Base-by-base conservation (phyloP, 2,329 filamentous ascomycete species). In the Penicillium sp. region DNA sequence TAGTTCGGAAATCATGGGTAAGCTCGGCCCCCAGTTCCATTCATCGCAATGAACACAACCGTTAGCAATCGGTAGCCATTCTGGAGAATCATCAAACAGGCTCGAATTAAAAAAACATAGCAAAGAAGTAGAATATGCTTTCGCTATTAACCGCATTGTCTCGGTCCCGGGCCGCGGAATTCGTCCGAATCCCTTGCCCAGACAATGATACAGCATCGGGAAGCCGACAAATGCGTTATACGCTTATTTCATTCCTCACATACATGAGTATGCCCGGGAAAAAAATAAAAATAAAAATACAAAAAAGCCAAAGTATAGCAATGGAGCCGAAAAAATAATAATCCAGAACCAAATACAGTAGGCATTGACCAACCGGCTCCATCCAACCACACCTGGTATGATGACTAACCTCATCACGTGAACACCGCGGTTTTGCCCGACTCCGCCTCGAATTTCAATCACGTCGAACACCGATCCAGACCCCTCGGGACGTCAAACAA, bases 401-500 rank as follows among this genome's bases (percentile, higher is more conserved):
- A 26, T 26, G 55, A 61, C 58, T 58, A 55, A 61, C 2, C 26
- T 1, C 27, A 29, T 2, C 60, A 62, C 60, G 58, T 62, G 60
- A 19, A 55, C 26, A 14, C 11, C 16, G 10, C 33, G 29, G 55
- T 44, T 51, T 63, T 60, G 54, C 56, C 54, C 55, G 50, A 31
- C 45, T 49, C 59, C 55, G 51, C 55, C 48, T 55, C 47, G 54
- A 64, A 61, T 54, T 61, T 59, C 57, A 37, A 56, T 45, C 39
- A 19, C 45, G 61, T 56, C 51, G 57, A 59, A 56, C 54, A 55
- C 50, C 59, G 52, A 56, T 46, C 52, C 49, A 61, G 42, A 48
- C 27, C 46, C 31, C 33, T 33, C 47, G 53, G 53, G 58, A 64
- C 59, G 45, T 60, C 56, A 56, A 58, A 45, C 60, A 65, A 62